Percentiles rank a stretch among this genome's conserved stretches.
Evolutionary conservation across 345 rosid species (phyloP).

Genomic region (Combretum micranthum): DNA sequence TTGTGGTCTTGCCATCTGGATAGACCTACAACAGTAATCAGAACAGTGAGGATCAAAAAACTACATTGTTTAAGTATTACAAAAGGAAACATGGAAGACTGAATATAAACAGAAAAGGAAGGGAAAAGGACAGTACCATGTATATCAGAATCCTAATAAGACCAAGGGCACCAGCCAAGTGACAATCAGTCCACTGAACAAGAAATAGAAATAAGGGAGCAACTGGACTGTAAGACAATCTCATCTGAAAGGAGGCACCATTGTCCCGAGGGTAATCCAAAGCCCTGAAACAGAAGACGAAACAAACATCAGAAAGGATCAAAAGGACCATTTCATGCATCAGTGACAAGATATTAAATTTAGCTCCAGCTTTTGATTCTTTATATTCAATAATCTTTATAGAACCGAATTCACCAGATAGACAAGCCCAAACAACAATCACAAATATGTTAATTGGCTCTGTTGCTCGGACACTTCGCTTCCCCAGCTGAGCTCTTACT

Average conservation of each 20-base stretch:
- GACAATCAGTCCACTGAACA: conserved; percentile 93
- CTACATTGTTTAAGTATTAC: conserved; percentile 1
- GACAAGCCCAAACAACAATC: too few species aligned
- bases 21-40: conserved; percentile 44
- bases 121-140: conserved; percentile 33
- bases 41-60: conserved; percentile 10
- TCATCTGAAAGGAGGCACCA: conserved; percentile 91
- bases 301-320: conserved; percentile 5
- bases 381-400: too few species aligned
- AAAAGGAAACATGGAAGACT: neutral
- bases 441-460: too few species aligned
- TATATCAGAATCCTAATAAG: conserved; percentile 81
- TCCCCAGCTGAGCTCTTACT: too few species aligned
- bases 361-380: too few species aligned
- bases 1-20: conserved; percentile 80
- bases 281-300: conserved; percentile 43
- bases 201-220: conserved; percentile 82
- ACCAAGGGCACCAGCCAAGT: conserved; percentile 89
- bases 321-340: neutral
- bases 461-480: too few species aligned
- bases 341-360: too few species aligned
- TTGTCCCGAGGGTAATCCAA: conserved; percentile 64
- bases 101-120: neutral
- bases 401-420: too few species aligned
- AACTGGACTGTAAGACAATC: conserved; percentile 84